Evolutionary conservation across 768 basidiomycete genomes (phyloP), one percentile per base, ranked within the genome.

Genomic region (Botryobasidium botryosum): DNA sequence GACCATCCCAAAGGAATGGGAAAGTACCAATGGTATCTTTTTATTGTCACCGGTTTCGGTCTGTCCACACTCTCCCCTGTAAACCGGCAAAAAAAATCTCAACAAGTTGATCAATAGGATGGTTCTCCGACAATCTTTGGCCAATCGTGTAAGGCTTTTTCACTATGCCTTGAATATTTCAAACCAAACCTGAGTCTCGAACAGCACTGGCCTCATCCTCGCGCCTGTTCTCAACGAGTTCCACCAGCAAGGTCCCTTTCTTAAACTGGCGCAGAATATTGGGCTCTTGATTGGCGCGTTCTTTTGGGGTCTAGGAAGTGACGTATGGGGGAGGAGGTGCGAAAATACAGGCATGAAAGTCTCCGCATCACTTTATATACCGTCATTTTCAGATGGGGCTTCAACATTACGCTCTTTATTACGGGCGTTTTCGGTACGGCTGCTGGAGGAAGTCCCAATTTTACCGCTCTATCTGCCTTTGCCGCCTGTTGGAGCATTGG

Each of bases 151-250:
- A n/a, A n/a, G n/a, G n/a, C n/a, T n/a, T n/a, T n/a, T n/a, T n/a
- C n/a, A n/a, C n/a, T n/a, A n/a, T n/a, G n/a, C n/a, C n/a, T n/a
- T n/a, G n/a, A n/a, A n/a, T n/a, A n/a, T n/a, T n/a, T n/a, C n/a
- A n/a, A n/a, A n/a, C n/a, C n/a, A n/a, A n/a, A n/a, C n/a, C n/a
- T n/a, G n/a, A n/a, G n/a, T n/a, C n/a, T n/a, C n/a, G n/a, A n/a
- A n/a, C n/a, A n/a, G n/a, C n/a, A n/a, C n/a, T n/a, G n/a, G n/a
- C n/a, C n/a, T n/a, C n/a, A n/a, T n/a, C n/a, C n/a, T n/a, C n/a
- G n/a, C n/a, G n/a, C n/a, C 77, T 1, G 73, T 78, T 10, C 61
- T 75, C 21, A 68, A 70, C 46, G 81, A 85, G 55, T 82, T 83
- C 58, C 55, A 62, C 0, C 73, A 73, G 46, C 55, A 71, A 35